Conservation (phyloP, 148 eudicot genomes). For the Rhododendron ferrugineum region DNA sequence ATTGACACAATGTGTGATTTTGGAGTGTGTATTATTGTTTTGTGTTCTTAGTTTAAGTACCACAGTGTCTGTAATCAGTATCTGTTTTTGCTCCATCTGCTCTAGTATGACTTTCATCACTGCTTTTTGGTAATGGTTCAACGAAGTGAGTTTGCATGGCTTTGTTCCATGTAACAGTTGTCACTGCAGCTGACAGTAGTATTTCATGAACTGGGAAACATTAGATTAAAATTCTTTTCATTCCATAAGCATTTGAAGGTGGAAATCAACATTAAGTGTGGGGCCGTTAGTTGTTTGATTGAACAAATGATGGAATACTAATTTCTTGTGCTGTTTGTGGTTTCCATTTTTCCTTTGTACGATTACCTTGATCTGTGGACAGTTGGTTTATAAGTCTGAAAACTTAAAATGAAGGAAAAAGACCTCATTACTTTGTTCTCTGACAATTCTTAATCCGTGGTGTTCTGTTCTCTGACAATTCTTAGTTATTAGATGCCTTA, state of each 20-base stretch:
- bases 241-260: background rate
- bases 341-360: background rate
- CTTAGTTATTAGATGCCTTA: background rate
- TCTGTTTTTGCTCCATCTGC: background rate
- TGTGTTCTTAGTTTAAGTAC: background rate
- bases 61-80: background rate
- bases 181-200: background rate
- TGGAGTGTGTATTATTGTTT: background rate
- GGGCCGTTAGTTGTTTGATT: background rate
- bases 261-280: background rate
- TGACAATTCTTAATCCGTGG: background rate
- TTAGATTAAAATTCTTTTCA: background rate
- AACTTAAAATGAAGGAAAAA: background rate
- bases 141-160: background rate
- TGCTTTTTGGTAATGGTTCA: background rate
- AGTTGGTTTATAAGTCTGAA: background rate
- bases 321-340: background rate
- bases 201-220: background rate
- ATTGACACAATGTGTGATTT: background rate
- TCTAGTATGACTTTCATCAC: background rate
- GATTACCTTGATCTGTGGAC: background rate
- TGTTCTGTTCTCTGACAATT: background rate
- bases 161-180: background rate
- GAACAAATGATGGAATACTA: background rate
- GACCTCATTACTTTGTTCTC: background rate